phyloP scores from a whole-genome alignment of 1,284 basidiomycete genomes.

The Filobasidium uniguttulatum region DNA sequence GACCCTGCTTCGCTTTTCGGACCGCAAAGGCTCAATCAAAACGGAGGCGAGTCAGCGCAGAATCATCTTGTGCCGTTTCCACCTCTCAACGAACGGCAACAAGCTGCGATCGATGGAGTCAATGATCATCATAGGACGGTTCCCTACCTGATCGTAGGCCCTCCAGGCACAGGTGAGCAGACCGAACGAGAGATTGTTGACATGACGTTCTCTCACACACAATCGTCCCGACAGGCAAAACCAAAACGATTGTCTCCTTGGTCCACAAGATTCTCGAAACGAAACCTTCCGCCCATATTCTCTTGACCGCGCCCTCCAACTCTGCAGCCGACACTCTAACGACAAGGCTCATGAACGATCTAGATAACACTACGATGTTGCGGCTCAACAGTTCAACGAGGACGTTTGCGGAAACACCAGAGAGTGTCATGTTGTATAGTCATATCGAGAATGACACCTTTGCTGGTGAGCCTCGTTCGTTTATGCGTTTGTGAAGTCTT shows the following conservation, averaged over 20 bases:
- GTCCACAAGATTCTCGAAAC: constrained; percentile 29
- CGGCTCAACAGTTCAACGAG: constrained; percentile 31
- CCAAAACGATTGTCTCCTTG: constrained; percentile 31
- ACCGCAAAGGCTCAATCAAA: neutral
- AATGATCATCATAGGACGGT: constrained; percentile 6
- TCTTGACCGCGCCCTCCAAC: constrained; percentile 35
- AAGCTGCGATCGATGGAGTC: constrained; percentile 17
- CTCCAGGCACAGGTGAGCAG: constrained; percentile 21
- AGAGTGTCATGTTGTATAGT: constrained; percentile 19
- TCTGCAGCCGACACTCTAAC: constrained; percentile 38
- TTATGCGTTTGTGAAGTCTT: neutral
- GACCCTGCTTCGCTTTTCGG: neutral
- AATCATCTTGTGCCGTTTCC: no score
- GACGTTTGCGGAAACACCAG: constrained; percentile 34
- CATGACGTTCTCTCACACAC: neutral
- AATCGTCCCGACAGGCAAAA: constrained; percentile 36
- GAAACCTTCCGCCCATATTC: constrained; percentile 23
- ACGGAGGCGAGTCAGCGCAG: no score
- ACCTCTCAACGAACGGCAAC: constrained; percentile 28
- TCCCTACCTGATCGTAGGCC: constrained; percentile 24
- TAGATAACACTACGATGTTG: constrained; percentile 20
- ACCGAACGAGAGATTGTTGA: neutral
- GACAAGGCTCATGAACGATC: constrained; percentile 20
- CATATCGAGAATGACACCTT: constrained; percentile 6
- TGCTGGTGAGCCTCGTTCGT: neutral